Evolutionary conservation across 2,329 filamentous ascomycete genomes (phyloP).

Genomic region (Aspergillus terreus): DNA sequence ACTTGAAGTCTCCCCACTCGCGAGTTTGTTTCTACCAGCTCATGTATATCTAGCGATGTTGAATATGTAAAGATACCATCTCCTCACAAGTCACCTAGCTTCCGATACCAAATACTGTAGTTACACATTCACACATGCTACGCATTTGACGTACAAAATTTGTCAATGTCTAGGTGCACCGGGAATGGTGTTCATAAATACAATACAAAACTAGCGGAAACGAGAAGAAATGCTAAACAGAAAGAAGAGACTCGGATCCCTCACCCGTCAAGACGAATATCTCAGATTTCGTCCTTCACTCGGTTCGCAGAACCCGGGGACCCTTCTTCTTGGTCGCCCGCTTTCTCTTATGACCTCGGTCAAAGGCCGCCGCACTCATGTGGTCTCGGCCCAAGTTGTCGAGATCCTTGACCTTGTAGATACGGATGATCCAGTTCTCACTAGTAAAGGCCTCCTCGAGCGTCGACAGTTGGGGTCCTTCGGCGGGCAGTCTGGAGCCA

Average conservation of each 20-base stretch:
- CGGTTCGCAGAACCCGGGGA: slow-evolving; percentile 41
- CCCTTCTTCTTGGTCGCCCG: slow-evolving; percentile 44
- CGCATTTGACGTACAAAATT: neutral
- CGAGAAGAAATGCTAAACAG: slow-evolving; percentile 8
- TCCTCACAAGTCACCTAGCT: neutral
- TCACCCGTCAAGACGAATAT: slow-evolving; percentile 8
- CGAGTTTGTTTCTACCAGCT: slow-evolving; percentile 1
- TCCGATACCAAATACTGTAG: too few relatives aligned
- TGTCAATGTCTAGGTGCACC: slow-evolving; percentile 9
- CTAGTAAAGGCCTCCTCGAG: slow-evolving; percentile 97
- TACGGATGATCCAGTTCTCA: slow-evolving; percentile 99
- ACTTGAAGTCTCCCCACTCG: neutral
- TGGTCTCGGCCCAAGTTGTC: slow-evolving; percentile 95
- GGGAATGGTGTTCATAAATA: slow-evolving; percentile 9
- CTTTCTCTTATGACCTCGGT: slow-evolving; percentile 52
- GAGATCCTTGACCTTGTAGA: slow-evolving; percentile 99
- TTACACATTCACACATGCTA: too few relatives aligned
- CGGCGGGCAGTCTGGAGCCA: slow-evolving; percentile 71
- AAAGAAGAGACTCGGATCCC: slow-evolving; percentile 1
- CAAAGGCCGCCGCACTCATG: slow-evolving; percentile 54
- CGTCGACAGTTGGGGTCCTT: slow-evolving; percentile 79
- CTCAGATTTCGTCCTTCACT: slow-evolving; percentile 24
- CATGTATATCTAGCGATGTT: slow-evolving; percentile 6
- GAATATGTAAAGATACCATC: slow-evolving; percentile 7
- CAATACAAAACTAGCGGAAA: neutral